Conservation (phyloP, 495 filamentous ascomycete genomes). For the Aspergillus sparsus region DNA sequence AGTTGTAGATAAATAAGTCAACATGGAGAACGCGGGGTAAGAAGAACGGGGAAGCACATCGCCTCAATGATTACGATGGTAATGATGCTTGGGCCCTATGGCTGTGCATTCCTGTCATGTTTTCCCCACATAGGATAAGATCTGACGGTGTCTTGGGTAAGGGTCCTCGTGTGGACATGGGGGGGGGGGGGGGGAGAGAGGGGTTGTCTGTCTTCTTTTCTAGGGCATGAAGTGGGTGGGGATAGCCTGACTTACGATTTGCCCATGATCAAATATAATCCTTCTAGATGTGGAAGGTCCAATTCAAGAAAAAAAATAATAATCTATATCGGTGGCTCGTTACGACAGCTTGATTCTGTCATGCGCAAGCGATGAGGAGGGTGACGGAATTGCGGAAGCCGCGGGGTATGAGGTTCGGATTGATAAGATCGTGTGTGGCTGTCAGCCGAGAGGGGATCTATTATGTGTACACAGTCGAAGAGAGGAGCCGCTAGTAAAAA, state of each 20-base stretch:
- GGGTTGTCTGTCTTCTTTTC: too few species aligned
- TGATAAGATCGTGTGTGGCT: conserved; percentile 26
- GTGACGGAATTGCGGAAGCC: conserved; percentile 26
- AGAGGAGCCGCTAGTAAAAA: background rate
- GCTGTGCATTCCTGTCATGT: background rate
- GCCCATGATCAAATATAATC: conserved; percentile 37
- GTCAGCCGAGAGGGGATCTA: conserved; percentile 15
- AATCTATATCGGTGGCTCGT: too few species aligned
- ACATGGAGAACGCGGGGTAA: background rate
- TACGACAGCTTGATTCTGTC: background rate
- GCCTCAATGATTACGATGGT: background rate
- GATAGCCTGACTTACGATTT: conserved; percentile 43
- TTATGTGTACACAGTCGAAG: background rate
- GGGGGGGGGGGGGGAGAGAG: conserved; percentile 14
- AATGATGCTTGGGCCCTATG: conserved; percentile 2
- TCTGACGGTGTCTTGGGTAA: background rate
- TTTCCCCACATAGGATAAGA: conserved; percentile 11
- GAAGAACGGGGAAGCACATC: background rate
- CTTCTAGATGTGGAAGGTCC: background rate
- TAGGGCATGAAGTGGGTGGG: background rate
- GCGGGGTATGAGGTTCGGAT: conserved; percentile 27
- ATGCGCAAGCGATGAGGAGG: conserved; percentile 31
- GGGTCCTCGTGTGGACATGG: background rate
- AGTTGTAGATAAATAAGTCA: background rate
- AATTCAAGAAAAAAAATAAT: background rate